Base-by-base conservation (phyloP, 345 rosid genomes). In the Hibiscus tridactylites region DNA sequence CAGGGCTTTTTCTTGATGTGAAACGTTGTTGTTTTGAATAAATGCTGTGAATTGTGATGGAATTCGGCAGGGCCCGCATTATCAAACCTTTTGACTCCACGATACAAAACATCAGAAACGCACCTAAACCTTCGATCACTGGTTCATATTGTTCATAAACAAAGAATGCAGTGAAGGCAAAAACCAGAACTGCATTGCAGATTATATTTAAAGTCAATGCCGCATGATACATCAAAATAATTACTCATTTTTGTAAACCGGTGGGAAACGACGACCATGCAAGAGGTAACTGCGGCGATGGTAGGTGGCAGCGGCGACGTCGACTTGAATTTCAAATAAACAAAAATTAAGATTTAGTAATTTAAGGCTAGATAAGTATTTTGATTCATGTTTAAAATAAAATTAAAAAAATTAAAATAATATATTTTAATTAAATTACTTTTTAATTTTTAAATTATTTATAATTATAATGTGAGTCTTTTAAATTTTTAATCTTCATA, bases 91-190 rank as follows among this genome's bases (percentile, higher is more conserved):
- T 80, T 5, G 83, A 49, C 44, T 50, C 80, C 68, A 71, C 75
- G 37, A 71, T 31, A 78, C 79, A 44, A 31, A 39, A 65, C 5
- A 49, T 8, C 28, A 88, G 69, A 66, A 83, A 26, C 79, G 59
- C 61, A 3, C 80, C 77, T 59, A 86, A 19, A 58, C 85, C 88
- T 73, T 88, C 85, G 2, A 91, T 68, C 83, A 86, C 95, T 2
- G 68, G 49, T 81, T 91, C 97, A 35, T 90, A 84, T 85, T 91
- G 97, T 81, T 94, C 95, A 46, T 90, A 90, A 62, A 85, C 64
- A 68, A 90, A 90, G 88, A 94, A 91, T 61, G 76, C 87, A 1
- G 96, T 94, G 81, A 91, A 91, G 12, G 85, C 76, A 64, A 88
- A 79, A 26, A 86, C 81, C 68, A 94, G 78, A 16, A 78, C 98